Evolutionary conservation across 78 protist genomes (phyloP).

Genomic region (Speleostelium caveatum): DNA sequence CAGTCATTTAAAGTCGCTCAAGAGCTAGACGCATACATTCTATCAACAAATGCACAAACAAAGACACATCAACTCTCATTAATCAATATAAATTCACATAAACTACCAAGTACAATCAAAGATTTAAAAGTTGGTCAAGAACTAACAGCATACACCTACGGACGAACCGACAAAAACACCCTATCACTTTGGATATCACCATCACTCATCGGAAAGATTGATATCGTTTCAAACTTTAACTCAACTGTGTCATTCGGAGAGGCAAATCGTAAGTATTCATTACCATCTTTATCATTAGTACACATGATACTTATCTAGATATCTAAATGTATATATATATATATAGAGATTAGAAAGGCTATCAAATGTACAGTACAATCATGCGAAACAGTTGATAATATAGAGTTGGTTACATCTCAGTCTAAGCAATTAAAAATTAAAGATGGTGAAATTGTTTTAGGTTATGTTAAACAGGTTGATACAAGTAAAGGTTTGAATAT

Average conservation of each 20-base stretch:
- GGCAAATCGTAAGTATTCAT: background rate
- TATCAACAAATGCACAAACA: no score
- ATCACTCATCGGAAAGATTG: constrained; percentile 9
- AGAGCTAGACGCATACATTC: background rate
- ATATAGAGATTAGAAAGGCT: background rate
- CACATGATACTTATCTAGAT: background rate
- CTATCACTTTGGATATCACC: constrained; percentile 7
- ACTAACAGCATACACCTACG: background rate
- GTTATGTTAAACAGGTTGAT: background rate
- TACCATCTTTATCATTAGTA: background rate
- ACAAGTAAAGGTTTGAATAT: background rate
- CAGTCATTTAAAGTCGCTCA: background rate
- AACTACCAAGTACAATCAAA: background rate
- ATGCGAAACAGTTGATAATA: background rate
- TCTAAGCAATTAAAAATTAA: background rate
- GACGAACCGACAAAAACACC: background rate
- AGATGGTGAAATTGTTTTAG: constrained; percentile 7
- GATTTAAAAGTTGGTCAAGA: constrained; percentile 2
- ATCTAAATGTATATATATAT: no score
- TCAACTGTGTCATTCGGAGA: no score
- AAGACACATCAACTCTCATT: background rate
- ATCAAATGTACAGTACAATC: constrained; percentile 16
- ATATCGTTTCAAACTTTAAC: constrained; percentile 31
- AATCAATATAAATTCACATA: no score
- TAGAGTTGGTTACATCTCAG: background rate